Conservation (phyloP, 1,284 basidiomycete genomes). For the Malassezia equina region DNA sequence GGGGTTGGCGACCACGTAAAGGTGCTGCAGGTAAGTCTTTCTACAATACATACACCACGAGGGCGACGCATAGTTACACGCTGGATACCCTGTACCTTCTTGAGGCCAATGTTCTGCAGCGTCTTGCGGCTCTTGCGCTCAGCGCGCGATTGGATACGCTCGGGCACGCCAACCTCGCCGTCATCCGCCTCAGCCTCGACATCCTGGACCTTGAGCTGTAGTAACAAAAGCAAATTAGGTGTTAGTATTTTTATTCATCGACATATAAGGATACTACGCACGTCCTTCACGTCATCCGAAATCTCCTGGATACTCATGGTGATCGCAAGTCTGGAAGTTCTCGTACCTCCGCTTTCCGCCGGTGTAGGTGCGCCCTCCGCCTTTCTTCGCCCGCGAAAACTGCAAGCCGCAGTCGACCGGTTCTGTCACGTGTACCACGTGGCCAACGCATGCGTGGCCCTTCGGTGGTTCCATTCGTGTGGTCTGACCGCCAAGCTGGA, state of each 20-base stretch:
- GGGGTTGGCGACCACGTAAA: constrained; percentile 83
- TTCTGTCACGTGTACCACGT: constrained; percentile 16
- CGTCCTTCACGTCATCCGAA: constrained; percentile 55
- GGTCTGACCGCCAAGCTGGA: background rate
- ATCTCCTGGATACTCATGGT: constrained; percentile 69
- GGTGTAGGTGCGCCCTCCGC: constrained; percentile 7
- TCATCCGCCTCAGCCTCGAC: constrained; percentile 55
- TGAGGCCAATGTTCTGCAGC: constrained; percentile 50
- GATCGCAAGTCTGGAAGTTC: constrained; percentile 6
- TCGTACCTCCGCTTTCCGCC: background rate
- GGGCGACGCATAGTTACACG: constrained; percentile 87
- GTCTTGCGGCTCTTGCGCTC: constrained; percentile 47
- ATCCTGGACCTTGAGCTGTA: constrained; percentile 49
- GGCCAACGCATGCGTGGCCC: background rate
- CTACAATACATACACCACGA: constrained; percentile 65
- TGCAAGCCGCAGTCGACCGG: constrained; percentile 12
- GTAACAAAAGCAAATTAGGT: background rate
- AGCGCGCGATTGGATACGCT: constrained; percentile 68
- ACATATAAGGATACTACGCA: constrained; percentile 49
- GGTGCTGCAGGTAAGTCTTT: constrained; percentile 54
- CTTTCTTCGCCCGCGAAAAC: constrained; percentile 12
- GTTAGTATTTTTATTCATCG: background rate
- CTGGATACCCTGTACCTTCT: constrained; percentile 82
- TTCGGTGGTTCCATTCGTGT: no score
- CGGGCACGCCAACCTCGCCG: constrained; percentile 67